phyloP scores from a whole-genome alignment of 768 basidiomycete species.

The Gloeopeniophorella convolvens region DNA sequence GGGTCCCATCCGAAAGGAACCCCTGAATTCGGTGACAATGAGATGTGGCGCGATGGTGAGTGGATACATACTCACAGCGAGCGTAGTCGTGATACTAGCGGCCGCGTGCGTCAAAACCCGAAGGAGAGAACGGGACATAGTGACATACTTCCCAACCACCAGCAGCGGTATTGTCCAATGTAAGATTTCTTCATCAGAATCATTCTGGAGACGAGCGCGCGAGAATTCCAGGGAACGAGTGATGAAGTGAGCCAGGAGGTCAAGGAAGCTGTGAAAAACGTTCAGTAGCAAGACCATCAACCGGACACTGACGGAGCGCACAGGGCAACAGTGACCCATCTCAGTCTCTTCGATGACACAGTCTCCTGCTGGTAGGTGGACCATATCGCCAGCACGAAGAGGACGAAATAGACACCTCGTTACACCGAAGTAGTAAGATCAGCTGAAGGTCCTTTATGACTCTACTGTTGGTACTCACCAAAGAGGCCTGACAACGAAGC shows the following conservation, averaged over 20 bases:
- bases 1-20: constrained; percentile 22
- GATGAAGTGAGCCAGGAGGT: constrained; percentile 21
- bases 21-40: constrained; percentile 16
- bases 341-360: constrained; percentile 12
- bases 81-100: constrained; percentile 9
- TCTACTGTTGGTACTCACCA: constrained; percentile 11
- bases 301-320: constrained; percentile 3
- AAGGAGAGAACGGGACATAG: too few relatives aligned
- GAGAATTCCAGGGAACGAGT: constrained; percentile 21
- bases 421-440: neutral
- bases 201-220: constrained; percentile 17
- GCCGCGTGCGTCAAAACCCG: neutral
- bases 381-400: constrained; percentile 24
- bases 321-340: constrained; percentile 21
- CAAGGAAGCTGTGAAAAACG: constrained; percentile 26
- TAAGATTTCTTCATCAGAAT: constrained; percentile 14
- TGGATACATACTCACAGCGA: constrained; percentile 2
- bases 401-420: constrained; percentile 22
- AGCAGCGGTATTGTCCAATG: constrained; percentile 21
- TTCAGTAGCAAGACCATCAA: neutral
- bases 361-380: constrained; percentile 11
- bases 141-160: constrained; percentile 9
- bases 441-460: too few relatives aligned
- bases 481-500: constrained; percentile 20
- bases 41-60: too few relatives aligned